Conservation (phyloP, 164 flowering plant species). For the Houttuynia cordata region DNA sequence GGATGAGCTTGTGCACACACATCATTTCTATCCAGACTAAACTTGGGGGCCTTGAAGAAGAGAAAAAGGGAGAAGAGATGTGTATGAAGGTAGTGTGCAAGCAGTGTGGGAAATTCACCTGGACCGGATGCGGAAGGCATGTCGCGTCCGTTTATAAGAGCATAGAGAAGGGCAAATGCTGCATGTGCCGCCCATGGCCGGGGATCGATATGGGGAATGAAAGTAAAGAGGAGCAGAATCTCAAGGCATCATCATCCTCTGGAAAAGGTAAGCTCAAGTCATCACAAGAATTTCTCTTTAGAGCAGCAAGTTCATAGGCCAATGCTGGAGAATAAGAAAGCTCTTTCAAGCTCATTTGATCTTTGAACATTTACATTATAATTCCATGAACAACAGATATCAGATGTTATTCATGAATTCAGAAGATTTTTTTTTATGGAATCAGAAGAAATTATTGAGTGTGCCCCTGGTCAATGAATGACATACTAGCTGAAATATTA, state of each 20-base stretch:
- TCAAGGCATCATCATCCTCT: background rate
- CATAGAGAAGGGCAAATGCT: conserved; percentile 47
- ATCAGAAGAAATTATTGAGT: too few relatives aligned
- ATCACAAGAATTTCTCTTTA: too few relatives aligned
- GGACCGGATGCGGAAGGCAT: conserved; percentile 63
- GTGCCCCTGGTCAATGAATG: too few relatives aligned
- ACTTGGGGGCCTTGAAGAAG: too few relatives aligned
- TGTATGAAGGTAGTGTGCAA: conserved; percentile 40
- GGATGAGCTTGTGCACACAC: background rate
- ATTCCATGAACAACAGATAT: too few relatives aligned
- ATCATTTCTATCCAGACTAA: background rate
- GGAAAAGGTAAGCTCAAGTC: background rate
- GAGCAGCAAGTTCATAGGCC: too few relatives aligned
- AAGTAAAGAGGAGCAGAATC: background rate
- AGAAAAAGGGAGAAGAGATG: conserved; percentile 19
- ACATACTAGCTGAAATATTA: too few relatives aligned
- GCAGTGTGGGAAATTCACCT: conserved; percentile 33
- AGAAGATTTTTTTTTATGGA: too few relatives aligned
- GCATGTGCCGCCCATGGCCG: conserved; percentile 59
- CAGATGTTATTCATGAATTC: too few relatives aligned
- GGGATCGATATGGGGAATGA: conserved; percentile 17
- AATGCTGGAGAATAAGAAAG: too few relatives aligned
- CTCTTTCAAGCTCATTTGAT: too few relatives aligned
- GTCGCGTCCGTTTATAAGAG: conserved; percentile 26
- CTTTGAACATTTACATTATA: too few relatives aligned